A percentile compares a stretch with the other conserved stretches of the same genome.
These are phyloP conservation scores for Fraxinus quadrangulata DNA, from an alignment of 257 asterid genomes.

Conservation along the genomic window DNA sequence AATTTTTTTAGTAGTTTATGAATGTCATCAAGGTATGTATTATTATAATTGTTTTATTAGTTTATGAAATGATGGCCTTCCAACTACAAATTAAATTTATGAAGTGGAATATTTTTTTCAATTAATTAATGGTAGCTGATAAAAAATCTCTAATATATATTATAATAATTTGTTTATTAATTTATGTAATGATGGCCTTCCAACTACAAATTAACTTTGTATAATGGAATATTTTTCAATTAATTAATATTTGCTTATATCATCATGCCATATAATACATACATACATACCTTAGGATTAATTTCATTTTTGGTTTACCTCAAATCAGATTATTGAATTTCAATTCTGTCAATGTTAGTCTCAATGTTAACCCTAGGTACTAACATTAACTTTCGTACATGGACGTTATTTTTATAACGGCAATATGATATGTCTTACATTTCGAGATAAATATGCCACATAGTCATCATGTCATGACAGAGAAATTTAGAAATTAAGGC, in stretches of 20 bases:
- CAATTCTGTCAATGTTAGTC: background rate
- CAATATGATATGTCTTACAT: no score
- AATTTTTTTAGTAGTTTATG: no score
- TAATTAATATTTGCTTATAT: background rate
- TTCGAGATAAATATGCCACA: no score
- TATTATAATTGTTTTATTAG: constrained; percentile 11
- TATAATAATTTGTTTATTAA: constrained; percentile 4
- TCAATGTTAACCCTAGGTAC: background rate
- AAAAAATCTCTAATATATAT: background rate
- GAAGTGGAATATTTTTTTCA: constrained; percentile 31
- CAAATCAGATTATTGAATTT: background rate
- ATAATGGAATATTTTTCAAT: constrained; percentile 31
- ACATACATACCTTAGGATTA: background rate
- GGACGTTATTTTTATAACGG: no score
- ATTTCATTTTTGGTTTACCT: background rate
- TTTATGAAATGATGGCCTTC: constrained; percentile 27
- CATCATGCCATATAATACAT: constrained; percentile 2
- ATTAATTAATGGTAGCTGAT: background rate
- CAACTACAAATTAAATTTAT: constrained; percentile 14
- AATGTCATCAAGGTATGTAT: background rate
- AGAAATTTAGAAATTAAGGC: no score
- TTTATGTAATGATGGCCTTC: constrained; percentile 27
- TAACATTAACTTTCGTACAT: no score
- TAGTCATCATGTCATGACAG: no score
- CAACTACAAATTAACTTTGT: constrained; percentile 12